Base-by-base conservation (phyloP, 2,329 filamentous ascomycete genomes). In the Periglandula ipomoeae region DNA sequence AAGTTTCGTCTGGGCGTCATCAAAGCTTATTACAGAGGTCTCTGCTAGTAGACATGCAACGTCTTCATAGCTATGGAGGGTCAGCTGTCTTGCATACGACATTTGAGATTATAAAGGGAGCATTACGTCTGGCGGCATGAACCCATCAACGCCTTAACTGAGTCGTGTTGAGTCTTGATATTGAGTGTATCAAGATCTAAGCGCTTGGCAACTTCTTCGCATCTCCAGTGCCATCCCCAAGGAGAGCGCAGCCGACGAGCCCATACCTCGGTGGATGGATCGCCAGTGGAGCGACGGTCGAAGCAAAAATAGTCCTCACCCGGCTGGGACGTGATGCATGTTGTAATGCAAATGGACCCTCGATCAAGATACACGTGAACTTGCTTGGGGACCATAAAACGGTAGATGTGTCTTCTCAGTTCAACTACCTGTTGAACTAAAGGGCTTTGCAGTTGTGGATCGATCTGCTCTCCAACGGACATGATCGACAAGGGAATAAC, bases 201-300 rank as follows among this genome's bases (percentile, higher is more conserved):
- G 26, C 42, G 27, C 42, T 48, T 39, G 27, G 49, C 46, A 22
- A 48, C 46, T 38, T 52, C 50, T 32, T 52, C 50, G 35, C 50
- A 52, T 46, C 50, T 39, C 50, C 50, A 52, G 34, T 52, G 50
- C 5, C 10, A 23, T 19, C 47, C 47, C 50, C 50, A 52, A 7
- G 50, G 13, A 1, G 50, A 52, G n/a, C 9, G 5, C 11, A 52
- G 40, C 13, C 50, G 47, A 38, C 50, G 50, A 37, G 47, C 50
- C 50, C 50, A 52, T 5, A 50, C 44, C 17, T 49, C 47, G 11
- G 39, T 34, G 15, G 50, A 23, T 23, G 50, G 47, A 37, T 52
- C 50, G 3, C 47, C 50, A 13, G 35, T 30, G 9, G 47, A 50
- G 20, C 47, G 50, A 13, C 50, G 50, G 44, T 52, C 50, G 47